Base-by-base conservation (phyloP, 441 rosid species). In the Gossypium davidsonii region DNA sequence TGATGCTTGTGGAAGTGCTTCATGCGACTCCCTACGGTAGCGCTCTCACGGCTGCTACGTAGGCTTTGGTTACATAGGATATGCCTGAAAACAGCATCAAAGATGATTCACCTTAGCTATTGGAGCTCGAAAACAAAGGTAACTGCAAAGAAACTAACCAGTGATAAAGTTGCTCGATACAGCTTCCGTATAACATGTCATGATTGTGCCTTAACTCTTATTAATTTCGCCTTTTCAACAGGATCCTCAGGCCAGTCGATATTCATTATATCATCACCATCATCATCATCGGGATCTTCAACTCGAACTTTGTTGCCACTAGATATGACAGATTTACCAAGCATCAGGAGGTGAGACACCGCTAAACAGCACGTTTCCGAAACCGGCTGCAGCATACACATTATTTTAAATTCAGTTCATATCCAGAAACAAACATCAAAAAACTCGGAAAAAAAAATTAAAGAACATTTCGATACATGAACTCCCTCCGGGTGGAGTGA, bases 211-310 rank as follows among this genome's bases (percentile, higher is more conserved):
- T 85, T 91, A 61, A 76, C 58, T 76, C 87, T 85, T 65, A 93
- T 83, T 66, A 93, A 76, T 81, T 90, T 91, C 74, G 97, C 93
- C 79, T 89, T 95, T 34, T 89, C 98, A 55, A 86, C 73, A 56
- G 95, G 87, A 83, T 92, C 96, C 79, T 88, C 95, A 60, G 99
- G 96, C 98, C 99, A 94, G 73, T 90, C 86, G 71, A 92, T 81
- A 64, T 85, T 85, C 80, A 87, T 34, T 0, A 74, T 34, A 68
- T 79, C 71, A 14, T 12, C 34, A 28, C 6, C 78, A 34, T 86
- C 90, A 3, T 12, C 7, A 31, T 31, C 78, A 25, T 86, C 91
- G 1, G 79, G 74, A 79, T 89, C 92, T 76, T 85, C 94, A 62
- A 87, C 90, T 77, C 83, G 83, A 70, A 59, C 83, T 79, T 85